Percentiles rank a stretch among this genome's conserved stretches.
phyloP scores from a whole-genome alignment of 1,139 yeast genomes.

The Oligophagozyma castellii region DNA sequence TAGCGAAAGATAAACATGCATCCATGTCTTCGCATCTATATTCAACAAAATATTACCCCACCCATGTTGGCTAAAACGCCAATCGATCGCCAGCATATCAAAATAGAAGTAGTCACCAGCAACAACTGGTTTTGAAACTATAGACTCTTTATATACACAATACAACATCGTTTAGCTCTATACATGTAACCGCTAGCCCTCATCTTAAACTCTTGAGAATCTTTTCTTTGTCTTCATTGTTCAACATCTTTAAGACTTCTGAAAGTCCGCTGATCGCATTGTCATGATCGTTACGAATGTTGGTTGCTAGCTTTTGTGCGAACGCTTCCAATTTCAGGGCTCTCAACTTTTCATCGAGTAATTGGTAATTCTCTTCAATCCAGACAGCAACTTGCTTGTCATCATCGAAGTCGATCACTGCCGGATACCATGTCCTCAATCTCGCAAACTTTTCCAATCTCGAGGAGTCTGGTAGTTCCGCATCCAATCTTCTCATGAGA shows the following conservation, averaged over 20 bases:
- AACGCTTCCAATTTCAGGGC: conserved; percentile 52
- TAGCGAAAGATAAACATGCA: too few relatives aligned
- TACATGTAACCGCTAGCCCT: too few relatives aligned
- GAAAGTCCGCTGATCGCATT: conserved; percentile 44
- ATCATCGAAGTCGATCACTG: conserved; percentile 47
- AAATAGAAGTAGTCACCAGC: too few relatives aligned
- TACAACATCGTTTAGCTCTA: too few relatives aligned
- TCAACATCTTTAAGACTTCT: conserved; percentile 45
- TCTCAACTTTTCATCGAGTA: conserved; percentile 47
- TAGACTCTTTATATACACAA: too few relatives aligned
- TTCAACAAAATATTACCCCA: too few relatives aligned
- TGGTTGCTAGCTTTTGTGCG: conserved; percentile 45
- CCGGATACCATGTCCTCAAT: conserved; percentile 76
- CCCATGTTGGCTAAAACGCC: too few relatives aligned
- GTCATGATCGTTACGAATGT: conserved; percentile 43
- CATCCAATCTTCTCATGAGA: conserved; percentile 60
- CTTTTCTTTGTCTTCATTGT: conserved; percentile 47
- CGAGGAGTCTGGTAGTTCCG: conserved; percentile 44
- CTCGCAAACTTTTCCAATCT: conserved; percentile 78
- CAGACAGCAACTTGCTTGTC: conserved; percentile 74
- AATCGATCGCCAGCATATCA: too few relatives aligned
- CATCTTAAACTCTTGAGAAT: conserved; percentile 2
- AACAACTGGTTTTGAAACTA: too few relatives aligned
- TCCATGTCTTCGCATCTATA: too few relatives aligned
- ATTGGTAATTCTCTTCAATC: conserved; percentile 68